These are phyloP conservation scores for Artomyces pyxidatus DNA, from an alignment of 768 basidiomycete genomes.

Conservation along the genomic window DNA sequence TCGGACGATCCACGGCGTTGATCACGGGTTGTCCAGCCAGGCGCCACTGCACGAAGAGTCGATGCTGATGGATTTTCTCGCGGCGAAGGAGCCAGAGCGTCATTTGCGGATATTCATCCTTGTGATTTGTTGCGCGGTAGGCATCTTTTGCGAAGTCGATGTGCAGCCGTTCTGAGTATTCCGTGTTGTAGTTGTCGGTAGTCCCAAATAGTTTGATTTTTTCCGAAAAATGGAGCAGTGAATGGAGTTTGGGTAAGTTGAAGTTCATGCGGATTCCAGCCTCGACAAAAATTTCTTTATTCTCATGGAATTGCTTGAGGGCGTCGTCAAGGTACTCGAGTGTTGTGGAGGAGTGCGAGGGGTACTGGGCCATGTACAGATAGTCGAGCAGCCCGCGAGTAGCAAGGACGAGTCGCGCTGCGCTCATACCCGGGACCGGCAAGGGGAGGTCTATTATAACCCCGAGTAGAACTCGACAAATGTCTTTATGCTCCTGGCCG, in stretches of 20 bases:
- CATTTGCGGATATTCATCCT: constrained; percentile 1
- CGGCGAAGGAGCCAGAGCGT: background rate
- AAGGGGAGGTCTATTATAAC: background rate
- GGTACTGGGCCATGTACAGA: background rate
- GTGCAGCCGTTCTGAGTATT: background rate
- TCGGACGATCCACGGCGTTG: background rate
- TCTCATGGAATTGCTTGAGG: background rate
- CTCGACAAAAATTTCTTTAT: background rate
- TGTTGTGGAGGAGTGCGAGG: background rate
- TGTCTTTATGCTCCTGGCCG: background rate
- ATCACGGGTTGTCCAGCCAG: background rate
- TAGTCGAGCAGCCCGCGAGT: background rate
- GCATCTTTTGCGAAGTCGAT: background rate
- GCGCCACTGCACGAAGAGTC: background rate
- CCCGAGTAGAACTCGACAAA: background rate
- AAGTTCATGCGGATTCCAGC: background rate
- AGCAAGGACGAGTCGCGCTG: background rate
- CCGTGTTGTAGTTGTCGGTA: background rate
- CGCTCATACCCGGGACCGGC: background rate
- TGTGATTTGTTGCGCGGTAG: background rate
- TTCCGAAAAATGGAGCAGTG: background rate
- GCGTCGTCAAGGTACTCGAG: background rate
- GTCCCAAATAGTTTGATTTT: background rate
- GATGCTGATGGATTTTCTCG: background rate
- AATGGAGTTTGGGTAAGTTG: background rate